Base-by-base conservation (phyloP, 2,329 filamentous ascomycete species). In the Colletotrichum gigasporum region DNA sequence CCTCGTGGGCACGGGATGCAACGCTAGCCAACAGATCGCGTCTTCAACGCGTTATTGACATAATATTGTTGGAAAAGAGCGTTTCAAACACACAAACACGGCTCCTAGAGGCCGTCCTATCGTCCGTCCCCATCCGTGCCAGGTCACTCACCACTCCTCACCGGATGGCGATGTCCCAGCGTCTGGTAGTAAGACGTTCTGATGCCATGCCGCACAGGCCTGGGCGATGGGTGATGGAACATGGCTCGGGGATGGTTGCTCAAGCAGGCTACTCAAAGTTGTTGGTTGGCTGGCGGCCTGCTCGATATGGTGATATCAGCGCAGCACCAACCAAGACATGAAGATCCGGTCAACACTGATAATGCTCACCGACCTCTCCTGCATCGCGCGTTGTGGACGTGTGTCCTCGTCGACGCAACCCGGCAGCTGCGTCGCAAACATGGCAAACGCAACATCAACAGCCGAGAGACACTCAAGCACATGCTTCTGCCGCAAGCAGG, bases 161-260 rank as follows among this genome's bases (percentile, higher is more conserved):
- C 57, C 50, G 28, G 24, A 54, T 28, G 20, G 20, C 42, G 14
- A 41, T 45, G 37, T 50, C 59, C 42, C 22, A 32, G 26, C 35
- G 48, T 16, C 42, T 42, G 48, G 16, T 20, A 24, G 42, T n/a
- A 47, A 52, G 58, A 58, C 63, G 58, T 42, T 52, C 8, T 51
- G 44, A 50, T 63, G 63, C 58, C 58, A 48, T 58, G 2, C 44
- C 59, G 63, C 58, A 63, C 63, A 63, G 51, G 52, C 63, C 32
- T 44, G 35, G 44, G 10, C 16, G 28, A 54, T 50, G 35, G 44
- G 10, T 16, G 28, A 54, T 50, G 61, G 41, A 32, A 54, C 61
- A 35, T 30, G 42, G 55, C 56, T 50, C 41, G 34, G 47, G n/a
- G 44, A 42, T 48, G 55, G 14, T 45, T 54, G 47, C 48, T 42